These are phyloP conservation scores for Leccinum obscurum DNA, from an alignment of 768 basidiomycete species.

Conservation along the genomic window DNA sequence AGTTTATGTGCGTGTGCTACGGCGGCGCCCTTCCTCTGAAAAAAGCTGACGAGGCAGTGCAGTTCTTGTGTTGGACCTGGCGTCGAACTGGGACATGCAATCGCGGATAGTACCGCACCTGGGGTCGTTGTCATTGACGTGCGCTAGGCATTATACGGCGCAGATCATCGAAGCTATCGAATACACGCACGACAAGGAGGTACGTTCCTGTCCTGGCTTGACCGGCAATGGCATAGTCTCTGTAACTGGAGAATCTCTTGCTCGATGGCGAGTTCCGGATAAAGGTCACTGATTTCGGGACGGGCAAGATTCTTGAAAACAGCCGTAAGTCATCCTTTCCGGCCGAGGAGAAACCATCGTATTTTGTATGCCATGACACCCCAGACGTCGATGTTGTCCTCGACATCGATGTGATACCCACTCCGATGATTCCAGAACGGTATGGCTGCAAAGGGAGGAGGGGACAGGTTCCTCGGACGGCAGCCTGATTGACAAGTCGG, in stretches of 20 bases:
- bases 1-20: conserved; percentile 68
- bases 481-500: too few species aligned
- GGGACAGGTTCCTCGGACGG: too few species aligned
- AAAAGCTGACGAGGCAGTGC: conserved; percentile 12
- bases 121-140: conserved; percentile 80
- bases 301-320: too few species aligned
- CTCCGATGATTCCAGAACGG: too few species aligned
- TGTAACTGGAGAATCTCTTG: conserved; percentile 73
- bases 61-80: conserved; percentile 82
- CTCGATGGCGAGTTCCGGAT: too few species aligned
- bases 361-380: too few species aligned
- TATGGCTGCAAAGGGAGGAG: too few species aligned
- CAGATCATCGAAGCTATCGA: conserved; percentile 87
- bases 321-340: too few species aligned
- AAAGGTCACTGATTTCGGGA: too few species aligned
- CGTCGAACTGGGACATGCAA: conserved; percentile 77
- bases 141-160: conserved; percentile 83
- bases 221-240: conserved; percentile 22
- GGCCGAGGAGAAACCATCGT: too few species aligned
- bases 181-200: conserved; percentile 90
- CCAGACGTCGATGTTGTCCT: too few species aligned
- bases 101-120: conserved; percentile 59
- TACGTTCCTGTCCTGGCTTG: conserved; percentile 26
- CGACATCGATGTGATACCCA: too few species aligned
- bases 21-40: background rate